phyloP scores from a whole-genome alignment of 176 grass and related monocot genomes.

The Oryza rufipogon region DNA sequence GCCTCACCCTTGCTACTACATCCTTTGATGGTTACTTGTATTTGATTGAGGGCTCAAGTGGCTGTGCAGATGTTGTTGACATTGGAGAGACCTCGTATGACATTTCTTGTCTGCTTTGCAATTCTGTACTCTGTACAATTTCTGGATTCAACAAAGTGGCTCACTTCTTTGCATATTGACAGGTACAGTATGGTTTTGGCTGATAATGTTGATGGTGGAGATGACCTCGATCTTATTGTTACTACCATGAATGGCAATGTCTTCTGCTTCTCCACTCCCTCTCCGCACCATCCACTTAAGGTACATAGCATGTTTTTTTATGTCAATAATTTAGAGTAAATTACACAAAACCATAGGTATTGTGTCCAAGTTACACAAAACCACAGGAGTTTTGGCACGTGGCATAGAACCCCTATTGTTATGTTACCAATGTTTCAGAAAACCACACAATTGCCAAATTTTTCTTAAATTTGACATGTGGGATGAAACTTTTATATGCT shows the following conservation, averaged over 20 bases:
- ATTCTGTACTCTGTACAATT: slow-evolving; percentile 14
- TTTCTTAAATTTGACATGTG: too few relatives aligned
- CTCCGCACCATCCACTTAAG: slow-evolving; percentile 95
- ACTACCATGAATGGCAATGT: slow-evolving; percentile 98
- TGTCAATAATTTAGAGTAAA: neutral
- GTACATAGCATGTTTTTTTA: slow-evolving; percentile 32
- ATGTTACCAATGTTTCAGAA: too few relatives aligned
- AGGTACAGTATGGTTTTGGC: slow-evolving; percentile 99
- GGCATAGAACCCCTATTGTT: too few relatives aligned
- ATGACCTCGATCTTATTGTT: slow-evolving; percentile 97
- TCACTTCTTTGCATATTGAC: slow-evolving; percentile 41
- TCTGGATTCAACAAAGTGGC: slow-evolving; percentile 6
- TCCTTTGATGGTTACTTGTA: slow-evolving; percentile 97
- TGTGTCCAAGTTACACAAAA: too few relatives aligned
- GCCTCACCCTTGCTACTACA: slow-evolving; percentile 80
- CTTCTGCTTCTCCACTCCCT: slow-evolving; percentile 96
- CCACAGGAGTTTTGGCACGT: too few relatives aligned
- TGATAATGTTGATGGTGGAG: slow-evolving; percentile 94
- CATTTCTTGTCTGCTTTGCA: slow-evolving; percentile 31
- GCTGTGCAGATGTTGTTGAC: slow-evolving; percentile 91
- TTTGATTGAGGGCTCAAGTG: slow-evolving; percentile 89
- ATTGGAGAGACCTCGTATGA: slow-evolving; percentile 94
- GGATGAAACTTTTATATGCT: too few relatives aligned
- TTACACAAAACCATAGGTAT: too few relatives aligned
- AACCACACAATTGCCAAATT: too few relatives aligned